phyloP scores from a whole-genome alignment of 2,329 filamentous ascomycete genomes.

The Tolypocladium inflatum region DNA sequence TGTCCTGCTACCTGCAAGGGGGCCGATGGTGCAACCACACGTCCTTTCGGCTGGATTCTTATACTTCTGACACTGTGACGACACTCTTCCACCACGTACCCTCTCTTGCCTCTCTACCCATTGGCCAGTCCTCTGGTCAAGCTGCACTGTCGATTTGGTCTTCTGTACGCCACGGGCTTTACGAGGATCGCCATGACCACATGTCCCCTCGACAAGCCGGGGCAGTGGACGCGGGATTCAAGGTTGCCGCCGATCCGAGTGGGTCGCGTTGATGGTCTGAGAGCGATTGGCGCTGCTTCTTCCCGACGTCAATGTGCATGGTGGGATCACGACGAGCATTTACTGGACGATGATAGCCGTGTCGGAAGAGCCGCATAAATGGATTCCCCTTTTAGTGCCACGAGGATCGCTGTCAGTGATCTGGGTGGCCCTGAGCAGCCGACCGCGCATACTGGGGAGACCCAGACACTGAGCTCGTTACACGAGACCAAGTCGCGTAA shows the following conservation, averaged over 20 bases:
- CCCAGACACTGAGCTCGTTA: neutral
- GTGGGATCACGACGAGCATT: neutral
- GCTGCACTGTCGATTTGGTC: neutral
- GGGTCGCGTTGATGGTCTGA: neutral
- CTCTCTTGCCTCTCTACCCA: neutral
- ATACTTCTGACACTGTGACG: neutral
- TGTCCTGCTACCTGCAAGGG: conserved; percentile 1
- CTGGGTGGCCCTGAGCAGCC: neutral
- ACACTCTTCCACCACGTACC: too few species aligned
- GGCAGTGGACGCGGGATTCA: neutral
- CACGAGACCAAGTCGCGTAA: neutral
- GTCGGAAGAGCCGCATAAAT: neutral
- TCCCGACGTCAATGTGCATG: neutral
- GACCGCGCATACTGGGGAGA: neutral
- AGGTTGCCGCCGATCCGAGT: neutral
- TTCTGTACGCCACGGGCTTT: neutral
- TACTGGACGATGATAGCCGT: neutral
- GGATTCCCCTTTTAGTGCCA: neutral
- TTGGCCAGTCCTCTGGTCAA: neutral
- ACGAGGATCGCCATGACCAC: neutral
- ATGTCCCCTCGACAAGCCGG: neutral
- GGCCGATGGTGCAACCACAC: neutral
- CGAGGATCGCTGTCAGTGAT: neutral
- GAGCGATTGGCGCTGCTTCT: neutral
- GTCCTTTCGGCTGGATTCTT: neutral